Evolutionary conservation across 306 rosid genomes (phyloP).

Genomic region (Alnus rubra): DNA sequence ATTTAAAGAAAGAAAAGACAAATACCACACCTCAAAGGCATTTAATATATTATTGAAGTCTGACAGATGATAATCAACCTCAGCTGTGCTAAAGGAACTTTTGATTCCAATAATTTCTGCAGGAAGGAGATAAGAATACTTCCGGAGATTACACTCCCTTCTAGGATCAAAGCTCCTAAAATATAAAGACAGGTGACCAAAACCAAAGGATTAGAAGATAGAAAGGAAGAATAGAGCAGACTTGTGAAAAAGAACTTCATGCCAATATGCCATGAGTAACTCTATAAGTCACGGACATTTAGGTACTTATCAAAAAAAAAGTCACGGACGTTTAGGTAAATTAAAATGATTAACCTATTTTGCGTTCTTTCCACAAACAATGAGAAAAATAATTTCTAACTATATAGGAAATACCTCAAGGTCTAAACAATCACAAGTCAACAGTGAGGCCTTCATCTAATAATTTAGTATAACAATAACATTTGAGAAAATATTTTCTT

Average conservation of each 20-base stretch:
- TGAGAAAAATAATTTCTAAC: not conserved
- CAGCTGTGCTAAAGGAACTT: constrained; percentile 48
- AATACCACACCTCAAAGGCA: constrained; percentile 62
- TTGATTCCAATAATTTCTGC: constrained; percentile 79
- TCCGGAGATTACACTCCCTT: constrained; percentile 73
- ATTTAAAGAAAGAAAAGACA: not conserved
- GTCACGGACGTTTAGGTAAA: not conserved
- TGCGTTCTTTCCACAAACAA: not conserved
- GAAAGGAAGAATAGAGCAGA: constrained; percentile 14
- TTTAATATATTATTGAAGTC: constrained; percentile 75
- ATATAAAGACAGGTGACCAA: constrained; percentile 35
- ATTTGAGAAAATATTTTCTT: not conserved
- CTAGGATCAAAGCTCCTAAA: constrained; percentile 88
- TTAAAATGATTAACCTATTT: not conserved
- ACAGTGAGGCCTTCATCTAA: constrained; percentile 1
- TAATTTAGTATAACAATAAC: not conserved
- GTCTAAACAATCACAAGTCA: not conserved
- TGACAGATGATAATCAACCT: constrained; percentile 64
- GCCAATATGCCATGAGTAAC: not conserved
- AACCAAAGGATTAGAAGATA: constrained; percentile 21
- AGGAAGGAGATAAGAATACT: constrained; percentile 82
- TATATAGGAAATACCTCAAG: not conserved
- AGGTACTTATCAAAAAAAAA: not conserved
- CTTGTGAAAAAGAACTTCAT: constrained; percentile 1
- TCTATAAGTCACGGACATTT: not conserved